Base-by-base conservation (phyloP, 345 rosid species). In the Eucalyptus sideroxylon region DNA sequence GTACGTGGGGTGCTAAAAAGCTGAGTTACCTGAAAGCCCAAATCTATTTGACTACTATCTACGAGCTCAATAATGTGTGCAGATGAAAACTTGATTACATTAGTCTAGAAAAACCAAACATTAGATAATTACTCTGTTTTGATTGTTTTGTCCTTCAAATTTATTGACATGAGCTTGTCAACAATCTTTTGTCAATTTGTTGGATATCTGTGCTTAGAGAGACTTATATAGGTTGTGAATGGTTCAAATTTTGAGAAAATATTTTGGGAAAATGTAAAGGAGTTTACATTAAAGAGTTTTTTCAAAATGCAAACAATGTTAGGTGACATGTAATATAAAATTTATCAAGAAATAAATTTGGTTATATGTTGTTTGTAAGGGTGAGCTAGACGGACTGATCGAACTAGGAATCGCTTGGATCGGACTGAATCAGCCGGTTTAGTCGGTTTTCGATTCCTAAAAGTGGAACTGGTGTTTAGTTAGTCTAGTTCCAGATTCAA, bases 341-440 rank as follows among this genome's bases (percentile, higher is more conserved):
- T 67, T 16, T 16, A 67, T n/a, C 8, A 6, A 5, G 19, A 67
- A 31, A 17, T 5, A 67, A 67, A 3, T 31, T 67, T 31, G 80
- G 19, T 67, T 67, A 67, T n/a, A 67, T 67, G 6, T 3, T 16
- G 17, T 53, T 4, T 53, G 5, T 21, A 53, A 53, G 26, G 11
- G 4, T 53, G 24, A 53, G 5, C 2, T 53, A 53, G 24, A 53
- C 4, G 2, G 26, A 19, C 2, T 4, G 2, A 53, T 21, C 1
- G 4, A 53, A 53, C 2, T 8, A 53, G 11, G 26, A 53, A 53
- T 53, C 2, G 0, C 59, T 1, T 53, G 24, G 4, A 53, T 53
- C 1, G 1, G 10, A 53, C 2, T 3, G 24, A 16, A 50, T 6
- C 7, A 6, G 8, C 19, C 7, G 3, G 3, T 16, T 50, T 50